Conservation (phyloP, 805 yeast species). For the Candida chilensis region DNA sequence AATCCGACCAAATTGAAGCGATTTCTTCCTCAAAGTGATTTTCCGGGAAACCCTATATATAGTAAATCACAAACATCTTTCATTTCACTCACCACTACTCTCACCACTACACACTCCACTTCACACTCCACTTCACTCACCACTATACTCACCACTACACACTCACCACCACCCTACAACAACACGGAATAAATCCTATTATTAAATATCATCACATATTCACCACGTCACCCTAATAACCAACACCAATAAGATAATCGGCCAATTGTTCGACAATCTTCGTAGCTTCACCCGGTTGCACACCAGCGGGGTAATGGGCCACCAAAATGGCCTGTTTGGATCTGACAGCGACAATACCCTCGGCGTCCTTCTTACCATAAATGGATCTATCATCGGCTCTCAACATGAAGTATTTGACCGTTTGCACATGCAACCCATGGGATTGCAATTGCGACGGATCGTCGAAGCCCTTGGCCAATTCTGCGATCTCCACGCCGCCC, state of each 20-base stretch:
- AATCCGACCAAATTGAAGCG: no score
- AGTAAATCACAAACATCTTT: no score
- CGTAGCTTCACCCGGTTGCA: conserved; percentile 93
- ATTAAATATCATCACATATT: no score
- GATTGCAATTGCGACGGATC: conserved; percentile 76
- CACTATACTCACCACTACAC: no score
- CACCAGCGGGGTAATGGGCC: conserved; percentile 91
- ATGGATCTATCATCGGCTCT: conserved; percentile 89
- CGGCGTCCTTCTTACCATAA: conserved; percentile 84
- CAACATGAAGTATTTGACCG: conserved; percentile 79
- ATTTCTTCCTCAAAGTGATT: no score
- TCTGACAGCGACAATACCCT: conserved; percentile 86
- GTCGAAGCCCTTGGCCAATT: conserved; percentile 70
- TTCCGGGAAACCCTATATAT: no score
- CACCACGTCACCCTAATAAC: conserved; percentile 65
- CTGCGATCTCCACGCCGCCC: conserved; percentile 60
- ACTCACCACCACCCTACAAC: no score
- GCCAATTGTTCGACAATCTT: conserved; percentile 92
- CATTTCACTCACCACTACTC: no score
- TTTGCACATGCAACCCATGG: conserved; percentile 76
- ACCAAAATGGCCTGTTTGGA: conserved; percentile 87
- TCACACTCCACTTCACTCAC: no score
- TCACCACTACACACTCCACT: no score
- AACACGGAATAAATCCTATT: no score
- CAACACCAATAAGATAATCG: conserved; percentile 84